Evolutionary conservation across 2,329 filamentous ascomycete genomes (phyloP), one percentile per base, ranked within the genome.

Genomic region (Epichloe coenophiala): DNA sequence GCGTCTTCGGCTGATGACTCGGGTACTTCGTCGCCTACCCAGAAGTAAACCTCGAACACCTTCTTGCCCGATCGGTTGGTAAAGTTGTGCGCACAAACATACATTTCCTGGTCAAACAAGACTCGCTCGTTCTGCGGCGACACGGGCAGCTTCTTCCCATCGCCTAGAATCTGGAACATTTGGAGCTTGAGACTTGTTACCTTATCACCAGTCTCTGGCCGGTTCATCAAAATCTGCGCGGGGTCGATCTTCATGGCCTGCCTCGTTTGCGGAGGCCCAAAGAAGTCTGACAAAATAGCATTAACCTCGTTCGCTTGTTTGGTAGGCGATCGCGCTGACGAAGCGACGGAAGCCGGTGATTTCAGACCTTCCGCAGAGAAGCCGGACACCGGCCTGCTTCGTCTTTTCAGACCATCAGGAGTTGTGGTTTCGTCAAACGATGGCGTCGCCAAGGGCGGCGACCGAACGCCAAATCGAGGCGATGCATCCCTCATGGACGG

Each of bases 31-130:
- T 88, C 84, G 49, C 93, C 93, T 39, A 80, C 77, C 93, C 93
- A 97, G 55, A 95, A 84, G 67, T 94, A 95, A 1, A 91, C 79
- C 61, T 95, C 86, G 0, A 80, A 80, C 11, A 72, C 68, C 60
- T 77, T 85, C 58, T 73, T 77, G 9, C 84, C 83, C 15, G 74
- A 73, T 2, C 71, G 67, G 47, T 77, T 75, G 54, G 77, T 77
- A 61, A 88, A 95, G 5, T 76, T 75, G 65, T 97, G 90, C 2
- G 83, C 78, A 62, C 86, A 91, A 43, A 97, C 70, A 65, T 97
- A 97, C 80, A 96, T 90, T 57, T 86, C 86, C 37, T 86, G 80
- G 63, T 95, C 88, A 63, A 90, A 97, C 15, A 97, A 71, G 5
- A 93, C 83, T 55, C 94, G 88, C 65, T 96, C 88, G 60, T 90